These are phyloP conservation scores for Pseudogymnoascus sp. DNA, from an alignment of 2,329 filamentous ascomycete genomes.

Conservation along the genomic window DNA sequence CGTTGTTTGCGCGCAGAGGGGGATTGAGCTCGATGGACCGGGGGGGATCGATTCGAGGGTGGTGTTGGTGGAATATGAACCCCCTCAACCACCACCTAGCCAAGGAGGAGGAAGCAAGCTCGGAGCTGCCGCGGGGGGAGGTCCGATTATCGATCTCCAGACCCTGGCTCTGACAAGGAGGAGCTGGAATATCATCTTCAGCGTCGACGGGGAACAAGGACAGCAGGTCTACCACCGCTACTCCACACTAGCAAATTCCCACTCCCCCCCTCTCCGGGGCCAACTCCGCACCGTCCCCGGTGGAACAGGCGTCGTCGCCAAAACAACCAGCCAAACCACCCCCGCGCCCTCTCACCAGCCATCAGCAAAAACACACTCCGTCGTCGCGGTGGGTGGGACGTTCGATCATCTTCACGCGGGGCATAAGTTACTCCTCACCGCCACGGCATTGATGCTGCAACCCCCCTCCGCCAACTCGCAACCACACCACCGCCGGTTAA, in stretches of 20 bases:
- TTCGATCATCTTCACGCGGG: conserved; percentile 95
- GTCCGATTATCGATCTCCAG: conserved; percentile 35
- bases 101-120: conserved; percentile 35
- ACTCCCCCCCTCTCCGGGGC: conserved; percentile 38
- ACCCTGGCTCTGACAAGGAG: conserved; percentile 45
- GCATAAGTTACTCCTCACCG: conserved; percentile 93
- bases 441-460: conserved; percentile 64
- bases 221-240: conserved; percentile 47
- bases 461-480: conserved; percentile 29
- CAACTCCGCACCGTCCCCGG: conserved; percentile 45
- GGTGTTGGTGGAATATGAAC: conserved; percentile 58
- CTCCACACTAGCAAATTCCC: conserved; percentile 37
- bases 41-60: conserved; percentile 70
- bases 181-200: conserved; percentile 58
- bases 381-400: conserved; percentile 79
- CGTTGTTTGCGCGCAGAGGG: conserved; percentile 53
- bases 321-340: neutral
- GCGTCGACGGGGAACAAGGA: conserved; percentile 55
- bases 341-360: conserved; percentile 12
- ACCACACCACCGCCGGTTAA: conserved; percentile 49
- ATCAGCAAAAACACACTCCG: conserved; percentile 35
- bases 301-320: conserved; percentile 39
- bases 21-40: conserved; percentile 54
- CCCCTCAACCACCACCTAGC: conserved; percentile 19
- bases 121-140: conserved; percentile 26